Evolutionary conservation across 371 early-diverging fungal species (phyloP), one percentile per base, ranked within the genome.

Genomic region (Rhizopus microsporus): DNA sequence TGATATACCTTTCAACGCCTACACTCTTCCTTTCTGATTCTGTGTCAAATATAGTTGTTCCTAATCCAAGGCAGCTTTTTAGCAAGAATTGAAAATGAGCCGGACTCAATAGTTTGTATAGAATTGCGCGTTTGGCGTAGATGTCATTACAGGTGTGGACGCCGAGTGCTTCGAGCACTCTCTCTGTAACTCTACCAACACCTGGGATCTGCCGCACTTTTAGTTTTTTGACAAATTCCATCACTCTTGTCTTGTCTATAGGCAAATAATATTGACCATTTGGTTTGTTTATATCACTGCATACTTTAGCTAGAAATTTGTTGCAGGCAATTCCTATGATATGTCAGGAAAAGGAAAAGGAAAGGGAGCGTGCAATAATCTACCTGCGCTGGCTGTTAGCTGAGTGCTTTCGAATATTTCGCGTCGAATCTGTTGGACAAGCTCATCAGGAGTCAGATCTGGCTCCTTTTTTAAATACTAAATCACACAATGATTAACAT

Each of bases 231-330:
- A 74, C 60, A 59, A 76, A 79, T 0, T 57, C 40, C 33, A 60
- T 46, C 12, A 79, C 53, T 12, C 62, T 60, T 15, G 63, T 55
- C 44, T 60, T 51, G 12, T 71, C 60, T 7, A 70, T 79, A 5
- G 74, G 65, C 15, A 79, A 30, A 45, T 67, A 59, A 39, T 67
- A 72, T 55, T 79, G 88, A 1, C 89, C 89, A 63, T 89, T 87
- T 3, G 89, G 89, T 51, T 89, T 89, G 40, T 88, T 81, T 0
- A 82, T 58, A 51, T 87, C 86, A 38, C 83, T 79, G 42, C 86
- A 84, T 7, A 81, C 56, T 60, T 86, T 84, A 6, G 84, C 75
- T 6, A 88, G 65, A 65, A 77, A 69, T 68, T 67, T 74, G 59
- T 86, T 86, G n/a, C 82, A 71, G 33, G 77, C 88, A 49, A 88